phyloP scores from a whole-genome alignment of 2,329 filamentous ascomycete genomes.

The Xylariaceae sp. region DNA sequence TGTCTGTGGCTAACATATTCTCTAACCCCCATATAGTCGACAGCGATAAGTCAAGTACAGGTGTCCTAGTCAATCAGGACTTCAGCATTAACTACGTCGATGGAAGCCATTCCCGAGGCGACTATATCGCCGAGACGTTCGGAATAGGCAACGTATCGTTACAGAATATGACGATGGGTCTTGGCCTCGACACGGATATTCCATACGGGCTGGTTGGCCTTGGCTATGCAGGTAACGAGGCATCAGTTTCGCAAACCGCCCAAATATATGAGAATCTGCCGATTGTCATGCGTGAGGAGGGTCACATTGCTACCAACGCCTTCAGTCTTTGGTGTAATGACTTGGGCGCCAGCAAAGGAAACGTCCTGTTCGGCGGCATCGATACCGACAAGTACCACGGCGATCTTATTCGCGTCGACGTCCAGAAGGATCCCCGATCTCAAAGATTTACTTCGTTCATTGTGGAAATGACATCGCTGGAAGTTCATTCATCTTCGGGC shows the following conservation, averaged over 20 bases:
- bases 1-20: constrained; percentile 18
- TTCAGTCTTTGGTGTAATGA: constrained; percentile 68
- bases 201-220: constrained; percentile 55
- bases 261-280: constrained; percentile 55
- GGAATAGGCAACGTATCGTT: constrained; percentile 48
- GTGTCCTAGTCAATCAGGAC: constrained; percentile 36
- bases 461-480: constrained; percentile 44
- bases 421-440: constrained; percentile 43
- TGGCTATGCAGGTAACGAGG: constrained; percentile 54
- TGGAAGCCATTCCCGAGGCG: constrained; percentile 50
- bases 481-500: constrained; percentile 45
- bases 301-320: constrained; percentile 59
- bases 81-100: constrained; percentile 61
- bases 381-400: constrained; percentile 70
- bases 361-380: constrained; percentile 74
- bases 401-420: constrained; percentile 54
- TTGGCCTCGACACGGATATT: constrained; percentile 51
- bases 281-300: constrained; percentile 56
- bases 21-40: constrained; percentile 37
- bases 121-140: constrained; percentile 56
- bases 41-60: constrained; percentile 42
- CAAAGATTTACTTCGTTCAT: constrained; percentile 41
- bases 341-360: constrained; percentile 57
- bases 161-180: constrained; percentile 54
- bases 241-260: constrained; percentile 34